Base-by-base conservation (phyloP, 345 rosid species). In the Leavenworthia alabamica region DNA sequence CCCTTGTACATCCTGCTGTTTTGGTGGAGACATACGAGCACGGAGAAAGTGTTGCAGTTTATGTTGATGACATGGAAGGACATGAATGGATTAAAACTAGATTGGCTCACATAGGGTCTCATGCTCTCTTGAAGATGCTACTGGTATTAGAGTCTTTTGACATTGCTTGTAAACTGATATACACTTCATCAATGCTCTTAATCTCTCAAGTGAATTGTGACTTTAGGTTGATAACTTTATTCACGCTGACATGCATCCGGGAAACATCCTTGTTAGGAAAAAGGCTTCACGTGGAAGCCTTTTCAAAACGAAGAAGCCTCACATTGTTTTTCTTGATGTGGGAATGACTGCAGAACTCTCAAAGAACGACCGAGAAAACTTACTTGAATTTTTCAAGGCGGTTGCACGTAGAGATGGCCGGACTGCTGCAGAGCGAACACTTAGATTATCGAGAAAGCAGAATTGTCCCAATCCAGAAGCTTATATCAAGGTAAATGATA, bases 181-280 rank as follows among this genome's bases (percentile, higher is more conserved):
- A 41, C 11, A 13, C 33, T 42, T 52, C 33, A 4, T 27, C n/a
- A 11, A 5, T 45, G 15, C 32, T 24, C 7, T 36, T 47, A 37
- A 42, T n/a, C n/a, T 17, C 69, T 57, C 20, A 43, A 43, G 19
- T 59, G 32, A 32, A 42, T 43, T 24, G 5, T 57, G 46, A 58
- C 32, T 78, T 66, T 83, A 91, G 98, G 98, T 88, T 72, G 98
- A 91, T 75, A 91, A 91, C 79, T 91, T 91, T 76, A 91, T 91
- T 63, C 98, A 91, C 62, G 98, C 98, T 60, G 98, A 91, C 74
- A 91, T 91, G 98, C 98, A 91, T 78, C 98, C 98, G 58, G 98
- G 98, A 42, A 91, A 91, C 56, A 91, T 91, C 60, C 88, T 88
- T 63, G 96, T 91, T 49, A 88, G 96, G 63, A 77, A 60, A 49